Evolutionary conservation across 2,329 filamentous ascomycete species (phyloP), one percentile per base, ranked within the genome.

Genomic region (Pleomassaria siparia): DNA sequence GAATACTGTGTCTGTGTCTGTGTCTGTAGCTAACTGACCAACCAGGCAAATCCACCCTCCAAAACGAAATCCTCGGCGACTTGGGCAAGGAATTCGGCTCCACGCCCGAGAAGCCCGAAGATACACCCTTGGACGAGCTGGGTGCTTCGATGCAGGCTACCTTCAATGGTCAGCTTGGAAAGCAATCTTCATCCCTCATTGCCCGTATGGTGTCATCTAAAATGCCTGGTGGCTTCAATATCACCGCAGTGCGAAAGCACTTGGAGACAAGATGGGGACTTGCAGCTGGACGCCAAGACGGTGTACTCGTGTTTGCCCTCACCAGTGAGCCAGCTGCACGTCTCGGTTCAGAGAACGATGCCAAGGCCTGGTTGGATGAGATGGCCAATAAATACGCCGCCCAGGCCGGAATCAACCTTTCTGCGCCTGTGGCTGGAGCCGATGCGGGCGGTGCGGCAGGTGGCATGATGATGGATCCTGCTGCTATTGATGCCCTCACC

Each of bases 401-500:
- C 22, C 85, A 83, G 52, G 86, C 88, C 37, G 94, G 94, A 51
- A 85, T 99, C 72, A 95, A 79, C 70, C 76, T 99, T 50, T 87
- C 91, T 4, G 84, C 88, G 6, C 85, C 87, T 22, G 67, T 77
- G 16, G 81, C 89, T 21, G 83, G 87, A 43, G 87, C 86, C 51
- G 90, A 89, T 55, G 82, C 82, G 51, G 87, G 84, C 45, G 86
- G 80, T 46, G 87, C 81, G 51, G 83, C 79, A 47, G 88, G 83
- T 56, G 92, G 91, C 68, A 97, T 99, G 94, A 96, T 99, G 89
- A 97, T 99, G 91, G 94, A 99, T 65, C 94, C 94, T 8, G 94
- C 92, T 30, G 94, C 94, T 44, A 87, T 99, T 55, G 94, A 99
- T 70, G 94, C 94, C 12, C 80, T 99, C 44, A 99, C 94, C 65